These are phyloP conservation scores for Apiospora koreana DNA, from an alignment of 2,329 filamentous ascomycete species.

Conservation along the genomic window DNA sequence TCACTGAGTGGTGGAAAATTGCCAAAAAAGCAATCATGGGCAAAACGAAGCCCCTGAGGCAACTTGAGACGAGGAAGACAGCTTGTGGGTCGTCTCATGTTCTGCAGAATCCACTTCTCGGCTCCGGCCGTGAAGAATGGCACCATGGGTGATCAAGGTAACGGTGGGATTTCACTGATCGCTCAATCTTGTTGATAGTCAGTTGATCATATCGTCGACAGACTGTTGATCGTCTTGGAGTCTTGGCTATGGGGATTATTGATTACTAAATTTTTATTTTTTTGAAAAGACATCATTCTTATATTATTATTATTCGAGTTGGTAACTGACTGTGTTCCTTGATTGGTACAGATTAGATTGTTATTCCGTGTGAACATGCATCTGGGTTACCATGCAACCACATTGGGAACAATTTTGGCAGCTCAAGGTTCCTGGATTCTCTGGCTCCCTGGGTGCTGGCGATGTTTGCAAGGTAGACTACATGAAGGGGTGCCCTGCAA, in stretches of 20 bases:
- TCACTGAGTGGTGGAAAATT: background rate
- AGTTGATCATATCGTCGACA: background rate
- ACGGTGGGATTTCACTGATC: background rate
- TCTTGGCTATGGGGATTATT: no score
- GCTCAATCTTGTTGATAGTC: background rate
- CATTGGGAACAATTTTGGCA: background rate
- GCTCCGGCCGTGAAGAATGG: background rate
- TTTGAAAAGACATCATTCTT: no score
- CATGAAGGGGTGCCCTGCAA: background rate
- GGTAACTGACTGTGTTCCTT: background rate
- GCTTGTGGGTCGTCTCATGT: slow-evolving; percentile 1
- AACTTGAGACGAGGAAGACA: slow-evolving; percentile 2
- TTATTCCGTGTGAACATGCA: background rate
- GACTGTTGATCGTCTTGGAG: background rate
- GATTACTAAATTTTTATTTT: no score
- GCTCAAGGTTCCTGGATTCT: background rate
- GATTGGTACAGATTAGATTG: background rate
- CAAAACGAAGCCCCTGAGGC: background rate
- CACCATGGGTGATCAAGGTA: background rate
- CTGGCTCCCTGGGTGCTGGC: background rate
- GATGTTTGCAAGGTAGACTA: background rate
- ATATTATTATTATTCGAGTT: background rate
- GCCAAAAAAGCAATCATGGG: background rate
- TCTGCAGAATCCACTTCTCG: background rate
- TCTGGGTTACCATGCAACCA: background rate